These are phyloP conservation scores for Sicyos baderoa DNA, from an alignment of 306 rosid species.

Conservation along the genomic window DNA sequence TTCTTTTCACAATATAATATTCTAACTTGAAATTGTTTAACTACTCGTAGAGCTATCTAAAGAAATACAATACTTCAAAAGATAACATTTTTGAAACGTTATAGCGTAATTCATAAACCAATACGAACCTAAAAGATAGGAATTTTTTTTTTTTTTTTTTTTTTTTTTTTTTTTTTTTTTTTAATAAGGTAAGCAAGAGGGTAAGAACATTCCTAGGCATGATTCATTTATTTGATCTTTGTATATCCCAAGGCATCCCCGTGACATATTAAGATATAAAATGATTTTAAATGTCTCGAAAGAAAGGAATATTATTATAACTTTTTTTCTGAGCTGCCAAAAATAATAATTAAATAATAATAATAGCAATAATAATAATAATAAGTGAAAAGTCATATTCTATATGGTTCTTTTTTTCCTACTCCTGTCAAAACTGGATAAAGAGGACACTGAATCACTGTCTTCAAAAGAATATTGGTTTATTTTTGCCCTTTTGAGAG, in stretches of 20 bases:
- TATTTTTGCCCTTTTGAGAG: conserved; percentile 10
- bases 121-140: background rate
- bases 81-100: background rate
- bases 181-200: background rate
- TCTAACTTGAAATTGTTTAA: background rate
- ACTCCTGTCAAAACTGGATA: conserved; percentile 12
- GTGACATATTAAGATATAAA: conserved; percentile 31
- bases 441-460: conserved; percentile 5
- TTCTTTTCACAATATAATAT: background rate
- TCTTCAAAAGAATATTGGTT: conserved; percentile 16
- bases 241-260: conserved; percentile 51
- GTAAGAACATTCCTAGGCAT: conserved; percentile 55
- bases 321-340: background rate
- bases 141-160: background rate
- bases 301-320: conserved; percentile 12
- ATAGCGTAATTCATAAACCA: background rate
- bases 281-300: background rate
- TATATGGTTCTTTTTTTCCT: conserved; percentile 8
- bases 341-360: background rate
- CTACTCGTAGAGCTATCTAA: background rate
- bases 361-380: background rate
- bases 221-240: conserved; percentile 29
- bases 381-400: conserved; percentile 2
- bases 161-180: background rate
- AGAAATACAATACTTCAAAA: background rate